phyloP scores from a whole-genome alignment of 1,139 yeast genomes.

The Lodderomyces margitis region DNA sequence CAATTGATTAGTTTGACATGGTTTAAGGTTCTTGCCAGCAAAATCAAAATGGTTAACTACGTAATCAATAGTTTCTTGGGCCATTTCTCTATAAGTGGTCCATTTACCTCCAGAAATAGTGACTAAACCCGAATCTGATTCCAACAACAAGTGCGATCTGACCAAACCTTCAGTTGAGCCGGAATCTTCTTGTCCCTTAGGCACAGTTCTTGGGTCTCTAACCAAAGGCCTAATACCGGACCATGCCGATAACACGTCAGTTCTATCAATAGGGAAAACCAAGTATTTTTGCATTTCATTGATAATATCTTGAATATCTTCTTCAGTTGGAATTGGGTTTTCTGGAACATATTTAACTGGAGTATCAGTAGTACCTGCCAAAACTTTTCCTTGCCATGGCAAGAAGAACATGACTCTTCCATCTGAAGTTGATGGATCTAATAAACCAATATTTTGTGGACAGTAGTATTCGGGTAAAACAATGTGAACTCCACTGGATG shows the following conservation, averaged over 20 bases:
- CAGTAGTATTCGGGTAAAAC: slow-evolving; percentile 91
- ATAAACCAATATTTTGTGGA: slow-evolving; percentile 82
- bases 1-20: slow-evolving; percentile 63
- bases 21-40: slow-evolving; percentile 36
- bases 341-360: slow-evolving; percentile 73
- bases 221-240: slow-evolving; percentile 95
- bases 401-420: slow-evolving; percentile 96
- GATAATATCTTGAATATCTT: slow-evolving; percentile 85
- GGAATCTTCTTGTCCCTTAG: slow-evolving; percentile 43
- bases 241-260: slow-evolving; percentile 94
- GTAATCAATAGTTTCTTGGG: slow-evolving; percentile 85
- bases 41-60: slow-evolving; percentile 55
- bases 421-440: slow-evolving; percentile 90
- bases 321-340: slow-evolving; percentile 84
- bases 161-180: slow-evolving; percentile 79
- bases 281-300: slow-evolving; percentile 87
- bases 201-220: slow-evolving; percentile 70
- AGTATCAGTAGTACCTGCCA: slow-evolving; percentile 95
- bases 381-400: slow-evolving; percentile 97
- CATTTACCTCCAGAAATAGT: slow-evolving; percentile 97
- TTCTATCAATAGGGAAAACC: slow-evolving; percentile 83
- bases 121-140: slow-evolving; percentile 65
- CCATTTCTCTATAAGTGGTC: slow-evolving; percentile 99
- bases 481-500: slow-evolving; percentile 91
- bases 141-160: slow-evolving; percentile 80